Evolutionary conservation across 2,329 filamentous ascomycete genomes (phyloP).

Genomic region (Colletotrichum nymphaeae): DNA sequence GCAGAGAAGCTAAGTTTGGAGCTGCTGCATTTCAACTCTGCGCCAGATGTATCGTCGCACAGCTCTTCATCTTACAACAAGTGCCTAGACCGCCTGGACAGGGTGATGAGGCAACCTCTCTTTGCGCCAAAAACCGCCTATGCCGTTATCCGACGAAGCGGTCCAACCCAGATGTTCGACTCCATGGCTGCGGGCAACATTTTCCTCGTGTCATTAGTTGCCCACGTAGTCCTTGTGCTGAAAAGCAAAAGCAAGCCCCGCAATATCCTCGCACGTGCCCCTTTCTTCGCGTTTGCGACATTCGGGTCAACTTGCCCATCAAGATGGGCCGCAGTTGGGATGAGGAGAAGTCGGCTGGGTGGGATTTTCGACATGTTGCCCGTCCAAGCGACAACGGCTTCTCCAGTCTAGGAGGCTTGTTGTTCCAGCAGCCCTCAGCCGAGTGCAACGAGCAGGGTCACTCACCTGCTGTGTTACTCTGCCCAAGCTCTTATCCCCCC

Average conservation of each 20-base stretch:
- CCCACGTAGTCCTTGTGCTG: neutral
- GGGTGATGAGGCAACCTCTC: neutral
- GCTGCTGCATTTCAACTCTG: neutral
- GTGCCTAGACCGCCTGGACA: neutral
- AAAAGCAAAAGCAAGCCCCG: neutral
- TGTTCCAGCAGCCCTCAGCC: neutral
- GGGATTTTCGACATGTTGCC: neutral
- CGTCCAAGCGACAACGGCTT: neutral
- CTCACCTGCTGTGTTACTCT: neutral
- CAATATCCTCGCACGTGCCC: neutral
- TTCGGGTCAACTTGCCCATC: neutral
- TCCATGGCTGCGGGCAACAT: too few relatives aligned
- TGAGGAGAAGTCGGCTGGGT: neutral
- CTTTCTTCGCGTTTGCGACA: neutral
- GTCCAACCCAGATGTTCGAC: neutral
- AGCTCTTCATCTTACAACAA: neutral
- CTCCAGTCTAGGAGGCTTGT: neutral
- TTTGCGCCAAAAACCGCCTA: slow-evolving; percentile 13
- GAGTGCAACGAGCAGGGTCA: neutral
- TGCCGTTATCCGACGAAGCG: slow-evolving; percentile 9
- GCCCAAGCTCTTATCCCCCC: neutral
- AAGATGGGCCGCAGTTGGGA: neutral
- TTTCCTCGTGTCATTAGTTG: neutral
- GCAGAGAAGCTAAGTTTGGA: neutral
- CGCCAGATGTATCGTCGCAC: neutral